These are phyloP conservation scores for Talaromyces sp. DNA, from an alignment of 2,329 filamentous ascomycete species.

Conservation along the genomic window DNA sequence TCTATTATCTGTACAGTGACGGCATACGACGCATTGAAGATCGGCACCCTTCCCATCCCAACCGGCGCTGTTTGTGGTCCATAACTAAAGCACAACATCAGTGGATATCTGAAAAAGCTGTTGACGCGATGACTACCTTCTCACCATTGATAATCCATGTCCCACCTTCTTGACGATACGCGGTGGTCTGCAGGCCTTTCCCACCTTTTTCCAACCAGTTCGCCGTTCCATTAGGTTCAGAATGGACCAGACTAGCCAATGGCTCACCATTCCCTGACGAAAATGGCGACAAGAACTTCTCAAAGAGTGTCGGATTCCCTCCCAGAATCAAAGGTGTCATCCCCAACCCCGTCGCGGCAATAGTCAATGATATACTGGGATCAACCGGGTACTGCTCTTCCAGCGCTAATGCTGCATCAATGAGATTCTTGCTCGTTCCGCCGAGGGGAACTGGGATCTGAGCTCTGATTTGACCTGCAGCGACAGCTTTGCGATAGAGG, in stretches of 20 bases:
- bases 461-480: conserved; percentile 47
- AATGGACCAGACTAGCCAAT: conserved; percentile 51
- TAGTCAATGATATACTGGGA: conserved; percentile 48
- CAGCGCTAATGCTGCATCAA: conserved; percentile 51
- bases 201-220: conserved; percentile 53
- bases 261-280: conserved; percentile 44
- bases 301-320: conserved; percentile 35
- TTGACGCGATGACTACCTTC: background rate
- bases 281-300: conserved; percentile 50
- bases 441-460: conserved; percentile 48
- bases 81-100: conserved; percentile 36
- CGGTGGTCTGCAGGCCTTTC: conserved; percentile 49
- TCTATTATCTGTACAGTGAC: conserved; percentile 34
- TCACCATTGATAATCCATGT: conserved; percentile 7
- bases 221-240: conserved; percentile 51
- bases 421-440: conserved; percentile 43
- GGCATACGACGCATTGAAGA: conserved; percentile 52
- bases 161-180: conserved; percentile 40
- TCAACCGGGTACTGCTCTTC: conserved; percentile 55
- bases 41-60: conserved; percentile 54
- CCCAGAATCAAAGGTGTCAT: conserved; percentile 50
- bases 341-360: conserved; percentile 53
- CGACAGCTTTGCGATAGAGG: conserved; percentile 45
- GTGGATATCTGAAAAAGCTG: background rate
- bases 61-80: conserved; percentile 54